Evolutionary conservation across 75 land plant species (phyloP), one percentile per base, ranked within the genome.

Genomic region (Selaginella tamariscina): DNA sequence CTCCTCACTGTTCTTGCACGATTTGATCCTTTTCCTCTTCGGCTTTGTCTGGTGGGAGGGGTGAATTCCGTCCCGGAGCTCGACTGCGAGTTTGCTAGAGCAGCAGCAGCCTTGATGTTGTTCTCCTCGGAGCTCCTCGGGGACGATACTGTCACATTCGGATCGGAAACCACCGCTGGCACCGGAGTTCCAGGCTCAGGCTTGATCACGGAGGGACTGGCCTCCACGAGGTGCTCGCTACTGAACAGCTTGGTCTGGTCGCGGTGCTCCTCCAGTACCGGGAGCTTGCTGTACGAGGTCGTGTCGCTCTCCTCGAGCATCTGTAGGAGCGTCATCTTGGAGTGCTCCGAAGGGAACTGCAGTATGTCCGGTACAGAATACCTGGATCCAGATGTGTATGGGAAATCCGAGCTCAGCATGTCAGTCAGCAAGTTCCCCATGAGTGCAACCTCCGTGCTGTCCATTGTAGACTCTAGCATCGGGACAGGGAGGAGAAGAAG

Each of bases 1-100:
- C 21, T 59, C 62, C 62, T 59, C 62, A n/a, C 62, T 59, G 62
- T 59, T 59, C 26, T 59, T 59, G 62, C 24, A 59, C 8, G 62
- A 59, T n/a, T 59, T 59, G 62, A 27, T 26, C n/a, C 62, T 59
- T n/a, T 59, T 59, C 26, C 62, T 5, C 26, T 59, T 59, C 8
- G 62, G 62, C 20, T 49, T 49, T 49, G 54, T 49, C 20, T 49
- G 54, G 20, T 59, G 11, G 49, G 49, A 5, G 49, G 11, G 5
- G 49, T 39, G 49, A 15, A 9, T 26, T 59, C 62, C 18, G 62
- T n/a, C 21, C 62, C 62, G 62, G 62, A 59, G 62, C 62, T 59
- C n/a, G 62, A 59, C 21, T 59, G 62, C 5, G 62, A 59, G 23
- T 9, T n/a, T 2, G 18, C 24, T 9, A 5, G n/a, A 59, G 9